Evolutionary conservation across 78 protist genomes (phyloP), one percentile per base, ranked within the genome.

Genomic region (Speleostelium caveatum): DNA sequence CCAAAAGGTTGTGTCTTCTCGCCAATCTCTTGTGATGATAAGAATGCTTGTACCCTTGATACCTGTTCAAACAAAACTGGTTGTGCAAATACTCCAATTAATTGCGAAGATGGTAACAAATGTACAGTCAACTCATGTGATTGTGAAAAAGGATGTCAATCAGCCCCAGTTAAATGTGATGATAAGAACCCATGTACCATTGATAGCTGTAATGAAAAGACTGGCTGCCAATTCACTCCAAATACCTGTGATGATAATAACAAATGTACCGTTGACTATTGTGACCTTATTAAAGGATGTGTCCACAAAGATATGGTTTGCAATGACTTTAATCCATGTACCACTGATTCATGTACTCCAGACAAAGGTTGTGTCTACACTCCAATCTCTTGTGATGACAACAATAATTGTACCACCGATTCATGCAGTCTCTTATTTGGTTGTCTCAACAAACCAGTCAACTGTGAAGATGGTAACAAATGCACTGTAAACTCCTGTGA

Each of bases 1-100:
- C 35, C 14, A 3, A 68, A 51, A 24, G 93, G 83, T 55, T 60
- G 83, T 36, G 22, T 10, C 24, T 28, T 56, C 35, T 28, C 1
- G 22, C 77, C 85, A 74, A 45, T 65, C 33, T 3, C 5, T 51
- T 61, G 78, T 26, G 56, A 86, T n/a, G 62, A 51, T 33, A 41
- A 38, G 30, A 60, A 86, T 21, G 24, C 39, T 21, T 85, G 91
- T 51, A 85, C 60, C n/a, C 39, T 60, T 12, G 91, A 53, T 45
- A 3, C 67, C 1, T 86, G 92, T 41, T 10, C 49, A 5, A 69
- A 61, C 61, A 58, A 59, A 14, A 60, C 56, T 35, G 74, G 75
- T 3, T 59, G 66, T 55, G 16, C 28, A 30, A 60, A 87, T 28
- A 73, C 93, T 30, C 77, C 85, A 73, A 55, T 69, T 17, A 28